phyloP scores from a whole-genome alignment of 306 rosid species.

The Citrullus amarus region DNA sequence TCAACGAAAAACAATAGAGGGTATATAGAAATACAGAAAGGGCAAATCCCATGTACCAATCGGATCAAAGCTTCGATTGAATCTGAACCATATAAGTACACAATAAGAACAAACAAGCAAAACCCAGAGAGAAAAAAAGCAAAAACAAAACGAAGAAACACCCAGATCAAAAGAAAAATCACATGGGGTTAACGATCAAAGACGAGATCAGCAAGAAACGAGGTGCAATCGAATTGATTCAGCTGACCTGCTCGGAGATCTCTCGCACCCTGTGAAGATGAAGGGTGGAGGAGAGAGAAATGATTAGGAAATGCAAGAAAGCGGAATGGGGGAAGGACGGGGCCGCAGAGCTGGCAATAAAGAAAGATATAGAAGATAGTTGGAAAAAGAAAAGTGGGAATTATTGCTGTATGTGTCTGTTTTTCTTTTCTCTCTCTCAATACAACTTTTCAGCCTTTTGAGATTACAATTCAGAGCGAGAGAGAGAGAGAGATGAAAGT shows the following conservation, averaged over 20 bases:
- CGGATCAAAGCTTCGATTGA: slow-evolving; percentile 26
- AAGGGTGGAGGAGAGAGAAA: slow-evolving; percentile 17
- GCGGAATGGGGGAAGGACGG: slow-evolving; percentile 40
- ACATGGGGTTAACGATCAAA: slow-evolving; percentile 1
- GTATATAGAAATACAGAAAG: background rate
- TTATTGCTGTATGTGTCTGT: slow-evolving; percentile 48
- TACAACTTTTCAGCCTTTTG: slow-evolving; percentile 64
- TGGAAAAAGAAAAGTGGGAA: slow-evolving; percentile 46
- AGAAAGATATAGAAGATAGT: slow-evolving; percentile 29
- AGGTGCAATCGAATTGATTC: slow-evolving; percentile 11
- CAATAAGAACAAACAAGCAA: slow-evolving; percentile 2
- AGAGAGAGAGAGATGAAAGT: slow-evolving; percentile 13
- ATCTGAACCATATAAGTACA: slow-evolving; percentile 9
- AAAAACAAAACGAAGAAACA: background rate
- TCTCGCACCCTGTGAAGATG: slow-evolving; percentile 21
- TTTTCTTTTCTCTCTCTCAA: slow-evolving; percentile 28
- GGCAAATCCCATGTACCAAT: background rate
- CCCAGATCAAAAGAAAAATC: background rate
- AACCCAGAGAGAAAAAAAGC: slow-evolving; percentile 21
- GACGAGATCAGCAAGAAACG: slow-evolving; percentile 28
- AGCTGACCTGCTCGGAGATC: slow-evolving; percentile 52
- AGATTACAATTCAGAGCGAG: slow-evolving; percentile 40
- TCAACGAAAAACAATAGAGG: background rate
- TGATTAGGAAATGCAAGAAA: slow-evolving; percentile 1
- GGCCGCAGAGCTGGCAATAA: slow-evolving; percentile 74